Evolutionary conservation across 331 rosid genomes (phyloP).

Genomic region (Quercus tomentella): DNA sequence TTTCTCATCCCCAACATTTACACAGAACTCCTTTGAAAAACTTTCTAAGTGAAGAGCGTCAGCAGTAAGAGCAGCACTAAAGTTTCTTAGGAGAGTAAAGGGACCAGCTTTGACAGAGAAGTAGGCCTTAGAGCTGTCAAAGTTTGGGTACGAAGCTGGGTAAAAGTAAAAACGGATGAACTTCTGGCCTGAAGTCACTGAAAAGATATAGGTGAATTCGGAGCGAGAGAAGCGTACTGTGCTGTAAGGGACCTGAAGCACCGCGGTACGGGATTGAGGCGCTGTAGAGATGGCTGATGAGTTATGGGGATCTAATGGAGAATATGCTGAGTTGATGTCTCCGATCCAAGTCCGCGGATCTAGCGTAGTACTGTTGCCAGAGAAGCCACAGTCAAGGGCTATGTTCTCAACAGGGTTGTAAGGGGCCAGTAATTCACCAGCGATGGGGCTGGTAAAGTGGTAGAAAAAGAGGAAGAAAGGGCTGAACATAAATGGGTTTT

Average conservation of each 20-base stretch:
- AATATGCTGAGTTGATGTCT: neutral
- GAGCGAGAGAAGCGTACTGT: slow-evolving; percentile 30
- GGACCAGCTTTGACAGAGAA: slow-evolving; percentile 35
- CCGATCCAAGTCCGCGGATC: neutral
- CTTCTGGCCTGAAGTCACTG: slow-evolving; percentile 38
- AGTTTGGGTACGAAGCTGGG: slow-evolving; percentile 20
- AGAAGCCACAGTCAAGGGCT: slow-evolving; percentile 7
- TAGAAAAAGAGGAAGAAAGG: neutral
- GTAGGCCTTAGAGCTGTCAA: slow-evolving; percentile 14
- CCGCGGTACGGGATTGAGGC: neutral
- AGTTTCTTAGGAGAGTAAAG: slow-evolving; percentile 29
- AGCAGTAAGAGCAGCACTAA: slow-evolving; percentile 45
- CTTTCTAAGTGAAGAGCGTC: fast-evolving
- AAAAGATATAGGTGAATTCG: slow-evolving; percentile 39
- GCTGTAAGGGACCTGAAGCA: slow-evolving; percentile 1
- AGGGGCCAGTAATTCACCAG: neutral
- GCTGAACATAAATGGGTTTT: too few relatives aligned
- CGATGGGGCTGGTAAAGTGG: neutral
- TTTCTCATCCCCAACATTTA: slow-evolving; percentile 23
- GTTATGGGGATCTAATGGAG: neutral
- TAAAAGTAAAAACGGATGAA: slow-evolving; percentile 56
- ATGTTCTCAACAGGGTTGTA: neutral
- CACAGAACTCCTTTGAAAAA: slow-evolving; percentile 28
- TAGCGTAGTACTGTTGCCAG: neutral
- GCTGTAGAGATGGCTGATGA: neutral